These are phyloP conservation scores for Casuarina glauca DNA, from an alignment of 306 rosid genomes.

Conservation along the genomic window DNA sequence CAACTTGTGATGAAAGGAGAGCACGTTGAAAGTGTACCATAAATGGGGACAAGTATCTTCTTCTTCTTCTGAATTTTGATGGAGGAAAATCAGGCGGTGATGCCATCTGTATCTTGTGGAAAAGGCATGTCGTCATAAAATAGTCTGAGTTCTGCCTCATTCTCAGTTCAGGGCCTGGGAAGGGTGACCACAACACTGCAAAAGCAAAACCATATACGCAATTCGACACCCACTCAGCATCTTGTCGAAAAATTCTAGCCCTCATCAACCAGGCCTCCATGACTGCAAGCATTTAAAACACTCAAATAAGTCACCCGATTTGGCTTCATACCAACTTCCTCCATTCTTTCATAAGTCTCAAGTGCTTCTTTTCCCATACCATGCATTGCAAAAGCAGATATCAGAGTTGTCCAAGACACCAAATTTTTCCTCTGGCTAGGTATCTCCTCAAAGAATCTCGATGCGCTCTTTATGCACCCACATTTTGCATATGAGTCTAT, in stretches of 20 bases:
- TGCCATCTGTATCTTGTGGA: no score
- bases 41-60: no score
- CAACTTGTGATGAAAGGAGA: no score
- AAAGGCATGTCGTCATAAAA: no score
- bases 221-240: slow-evolving; percentile 51
- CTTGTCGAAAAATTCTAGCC: slow-evolving; percentile 54
- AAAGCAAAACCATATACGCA: not conserved
- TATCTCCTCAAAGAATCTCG: slow-evolving; percentile 51
- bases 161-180: no score
- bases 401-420: slow-evolving; percentile 69
- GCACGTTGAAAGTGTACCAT: no score
- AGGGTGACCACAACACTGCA: no score
- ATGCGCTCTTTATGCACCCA: slow-evolving; percentile 61
- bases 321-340: slow-evolving; percentile 55
- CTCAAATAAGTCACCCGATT: slow-evolving; percentile 60
- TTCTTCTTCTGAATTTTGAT: no score
- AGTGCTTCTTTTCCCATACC: slow-evolving; percentile 67
- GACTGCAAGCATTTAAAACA: slow-evolving; percentile 71
- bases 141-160: no score
- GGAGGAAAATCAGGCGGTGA: no score
- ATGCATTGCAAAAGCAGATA: slow-evolving; percentile 66
- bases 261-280: slow-evolving; percentile 72
- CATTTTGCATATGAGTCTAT: slow-evolving; percentile 71
- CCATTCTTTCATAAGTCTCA: slow-evolving; percentile 51
- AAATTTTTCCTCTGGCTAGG: slow-evolving; percentile 47